Conservation (phyloP, 2,329 filamentous ascomycete species). For the Dothistroma septosporum region DNA sequence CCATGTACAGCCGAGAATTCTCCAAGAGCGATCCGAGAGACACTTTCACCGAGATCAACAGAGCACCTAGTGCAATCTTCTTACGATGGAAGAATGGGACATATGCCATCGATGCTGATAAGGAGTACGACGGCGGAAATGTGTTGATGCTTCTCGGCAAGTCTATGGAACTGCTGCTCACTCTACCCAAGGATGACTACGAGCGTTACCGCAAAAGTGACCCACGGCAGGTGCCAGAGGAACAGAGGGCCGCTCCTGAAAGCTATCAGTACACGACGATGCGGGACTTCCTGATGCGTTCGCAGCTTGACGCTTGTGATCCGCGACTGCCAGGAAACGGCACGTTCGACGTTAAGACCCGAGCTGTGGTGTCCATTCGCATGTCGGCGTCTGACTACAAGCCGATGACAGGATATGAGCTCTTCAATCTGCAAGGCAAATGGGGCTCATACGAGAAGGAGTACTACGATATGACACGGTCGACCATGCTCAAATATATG, state of each 20-base stretch:
- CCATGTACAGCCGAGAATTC: constrained; percentile 65
- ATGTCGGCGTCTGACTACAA: constrained; percentile 75
- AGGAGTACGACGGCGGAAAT: constrained; percentile 79
- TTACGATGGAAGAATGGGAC: constrained; percentile 75
- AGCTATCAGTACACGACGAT: constrained; percentile 83
- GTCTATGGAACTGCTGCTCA: constrained; percentile 94
- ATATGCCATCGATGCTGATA: constrained; percentile 95
- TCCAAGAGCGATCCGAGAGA: constrained; percentile 48
- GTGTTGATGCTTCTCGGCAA: constrained; percentile 89
- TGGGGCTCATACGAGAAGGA: constrained; percentile 94
- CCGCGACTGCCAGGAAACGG: constrained; percentile 80
- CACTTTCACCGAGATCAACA: constrained; percentile 68
- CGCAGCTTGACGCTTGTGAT: constrained; percentile 89
- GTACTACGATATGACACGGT: constrained; percentile 92
- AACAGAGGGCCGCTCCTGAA: constrained; percentile 68
- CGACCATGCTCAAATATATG: constrained; percentile 94
- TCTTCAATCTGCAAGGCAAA: constrained; percentile 67
- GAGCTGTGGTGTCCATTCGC: constrained; percentile 84
- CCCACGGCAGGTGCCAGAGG: constrained; percentile 64
- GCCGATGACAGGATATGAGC: constrained; percentile 79
- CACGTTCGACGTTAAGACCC: constrained; percentile 94
- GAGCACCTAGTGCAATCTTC: constrained; percentile 74
- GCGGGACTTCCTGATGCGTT: constrained; percentile 88
- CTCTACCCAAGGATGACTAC: constrained; percentile 74
- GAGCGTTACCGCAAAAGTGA: constrained; percentile 73